Conservation (phyloP, 352 stramenopile genomes). For the Pythium monospermum region DNA sequence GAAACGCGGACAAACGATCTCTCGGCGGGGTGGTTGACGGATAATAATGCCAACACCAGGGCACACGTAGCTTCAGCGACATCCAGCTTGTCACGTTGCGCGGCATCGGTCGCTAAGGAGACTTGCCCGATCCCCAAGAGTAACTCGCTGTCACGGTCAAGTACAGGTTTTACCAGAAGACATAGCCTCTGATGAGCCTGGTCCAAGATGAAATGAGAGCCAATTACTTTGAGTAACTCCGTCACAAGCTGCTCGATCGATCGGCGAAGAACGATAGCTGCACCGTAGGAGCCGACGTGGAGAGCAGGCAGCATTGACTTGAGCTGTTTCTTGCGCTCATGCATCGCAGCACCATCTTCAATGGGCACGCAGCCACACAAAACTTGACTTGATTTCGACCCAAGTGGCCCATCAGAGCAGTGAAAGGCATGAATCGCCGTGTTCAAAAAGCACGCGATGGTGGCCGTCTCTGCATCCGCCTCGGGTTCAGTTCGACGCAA, state of each 20-base stretch:
- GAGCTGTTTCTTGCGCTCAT: constrained; percentile 17
- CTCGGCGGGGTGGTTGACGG: background rate
- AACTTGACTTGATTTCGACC: constrained; percentile 3
- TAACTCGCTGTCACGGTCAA: constrained; percentile 20
- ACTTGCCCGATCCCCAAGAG: no score
- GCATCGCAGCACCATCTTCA: constrained; percentile 10
- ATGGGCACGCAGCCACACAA: constrained; percentile 22
- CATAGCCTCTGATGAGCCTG: constrained; percentile 14
- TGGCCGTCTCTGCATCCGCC: background rate
- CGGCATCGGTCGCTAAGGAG: no score
- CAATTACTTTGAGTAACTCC: constrained; percentile 10
- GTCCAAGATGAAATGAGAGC: constrained; percentile 9
- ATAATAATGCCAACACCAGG: background rate
- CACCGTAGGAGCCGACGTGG: constrained; percentile 7
- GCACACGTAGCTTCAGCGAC: background rate
- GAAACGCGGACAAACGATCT: constrained; percentile 3
- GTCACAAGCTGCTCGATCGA: constrained; percentile 15
- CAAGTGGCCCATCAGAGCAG: constrained; percentile 17
- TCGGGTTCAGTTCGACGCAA: constrained; percentile 7
- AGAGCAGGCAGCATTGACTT: constrained; percentile 19
- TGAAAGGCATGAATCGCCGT: constrained; percentile 28
- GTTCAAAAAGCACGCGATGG: constrained; percentile 25
- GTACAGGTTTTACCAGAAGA: constrained; percentile 10
- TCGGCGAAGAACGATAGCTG: constrained; percentile 10
- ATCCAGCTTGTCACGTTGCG: background rate